Conservation (phyloP, 768 basidiomycete genomes). For the Dioszegia hungarica region DNA sequence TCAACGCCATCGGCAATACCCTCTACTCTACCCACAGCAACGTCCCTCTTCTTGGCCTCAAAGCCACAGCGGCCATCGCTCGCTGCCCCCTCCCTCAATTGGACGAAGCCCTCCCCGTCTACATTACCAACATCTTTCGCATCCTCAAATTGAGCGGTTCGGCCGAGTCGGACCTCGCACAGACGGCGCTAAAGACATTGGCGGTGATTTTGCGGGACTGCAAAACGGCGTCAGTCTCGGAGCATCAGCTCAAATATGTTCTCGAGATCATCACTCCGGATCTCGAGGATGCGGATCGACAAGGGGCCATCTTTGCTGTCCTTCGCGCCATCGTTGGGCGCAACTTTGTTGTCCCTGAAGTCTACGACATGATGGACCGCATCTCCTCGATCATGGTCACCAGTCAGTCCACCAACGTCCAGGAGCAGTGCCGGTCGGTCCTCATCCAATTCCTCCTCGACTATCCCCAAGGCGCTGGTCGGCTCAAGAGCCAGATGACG, state of each 20-base stretch:
- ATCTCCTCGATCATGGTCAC: constrained; percentile 89
- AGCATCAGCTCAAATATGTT: constrained; percentile 80
- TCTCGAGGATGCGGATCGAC: constrained; percentile 79
- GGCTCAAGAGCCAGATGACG: constrained; percentile 78
- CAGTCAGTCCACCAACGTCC: constrained; percentile 81
- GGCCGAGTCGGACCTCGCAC: constrained; percentile 76
- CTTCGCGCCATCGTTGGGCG: constrained; percentile 85
- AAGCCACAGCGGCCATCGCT: constrained; percentile 70
- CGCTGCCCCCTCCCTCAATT: constrained; percentile 77
- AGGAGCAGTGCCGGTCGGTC: constrained; percentile 82
- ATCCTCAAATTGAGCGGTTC: constrained; percentile 81
- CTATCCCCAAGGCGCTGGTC: constrained; percentile 91
- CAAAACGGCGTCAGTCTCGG: constrained; percentile 71
- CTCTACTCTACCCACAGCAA: constrained; percentile 75
- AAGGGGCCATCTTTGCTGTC: constrained; percentile 78
- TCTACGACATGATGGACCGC: constrained; percentile 94
- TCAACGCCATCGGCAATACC: constrained; percentile 80
- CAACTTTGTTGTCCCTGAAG: constrained; percentile 88
- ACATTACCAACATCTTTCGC: constrained; percentile 74
- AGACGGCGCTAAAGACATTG: constrained; percentile 79
- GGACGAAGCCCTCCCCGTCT: constrained; percentile 70
- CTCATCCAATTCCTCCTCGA: constrained; percentile 92
- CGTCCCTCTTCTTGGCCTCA: constrained; percentile 70
- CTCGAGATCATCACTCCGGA: constrained; percentile 83
- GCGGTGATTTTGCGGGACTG: constrained; percentile 87